These are phyloP conservation scores for Vanilla planifolia DNA, from an alignment of 106 monocot genomes.

Conservation along the genomic window DNA sequence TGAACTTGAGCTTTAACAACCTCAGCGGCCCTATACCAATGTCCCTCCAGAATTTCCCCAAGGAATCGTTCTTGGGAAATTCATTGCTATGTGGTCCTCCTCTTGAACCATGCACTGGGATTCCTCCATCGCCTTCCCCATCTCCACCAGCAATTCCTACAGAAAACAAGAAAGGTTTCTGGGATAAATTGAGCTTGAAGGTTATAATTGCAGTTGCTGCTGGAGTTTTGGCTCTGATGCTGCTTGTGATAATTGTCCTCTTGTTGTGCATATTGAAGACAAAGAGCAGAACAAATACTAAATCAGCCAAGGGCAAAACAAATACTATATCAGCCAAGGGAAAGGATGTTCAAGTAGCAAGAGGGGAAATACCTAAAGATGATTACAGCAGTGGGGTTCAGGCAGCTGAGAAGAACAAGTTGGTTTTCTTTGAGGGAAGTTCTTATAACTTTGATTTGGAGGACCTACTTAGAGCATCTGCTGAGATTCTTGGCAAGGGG, in stretches of 20 bases:
- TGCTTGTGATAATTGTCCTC: conserved; percentile 22
- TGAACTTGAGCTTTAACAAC: conserved; percentile 58
- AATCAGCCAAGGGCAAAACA: conserved; percentile 11
- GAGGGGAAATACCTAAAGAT: conserved; percentile 33
- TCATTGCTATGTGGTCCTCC: conserved; percentile 48
- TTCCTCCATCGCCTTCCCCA: conserved; percentile 26
- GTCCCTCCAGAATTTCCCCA: conserved; percentile 37
- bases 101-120: conserved; percentile 19
- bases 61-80: conserved; percentile 47
- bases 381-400: conserved; percentile 50
- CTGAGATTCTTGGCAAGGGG: conserved; percentile 64
- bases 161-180: conserved; percentile 8
- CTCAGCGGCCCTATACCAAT: conserved; percentile 45
- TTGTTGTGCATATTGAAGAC: conserved; percentile 32
- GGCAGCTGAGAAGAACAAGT: conserved; percentile 50
- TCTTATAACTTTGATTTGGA: conserved; percentile 54
- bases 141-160: neutral
- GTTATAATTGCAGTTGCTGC: conserved; percentile 39
- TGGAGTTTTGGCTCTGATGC: conserved; percentile 24
- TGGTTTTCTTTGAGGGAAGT: conserved; percentile 54
- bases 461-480: conserved; percentile 58
- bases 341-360: conserved; percentile 19
- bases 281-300: conserved; percentile 7
- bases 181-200: conserved; percentile 24
- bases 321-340: too few relatives aligned